Conservation (phyloP, 805 yeast species). For the Metschnikowia drakensbergensis region DNA sequence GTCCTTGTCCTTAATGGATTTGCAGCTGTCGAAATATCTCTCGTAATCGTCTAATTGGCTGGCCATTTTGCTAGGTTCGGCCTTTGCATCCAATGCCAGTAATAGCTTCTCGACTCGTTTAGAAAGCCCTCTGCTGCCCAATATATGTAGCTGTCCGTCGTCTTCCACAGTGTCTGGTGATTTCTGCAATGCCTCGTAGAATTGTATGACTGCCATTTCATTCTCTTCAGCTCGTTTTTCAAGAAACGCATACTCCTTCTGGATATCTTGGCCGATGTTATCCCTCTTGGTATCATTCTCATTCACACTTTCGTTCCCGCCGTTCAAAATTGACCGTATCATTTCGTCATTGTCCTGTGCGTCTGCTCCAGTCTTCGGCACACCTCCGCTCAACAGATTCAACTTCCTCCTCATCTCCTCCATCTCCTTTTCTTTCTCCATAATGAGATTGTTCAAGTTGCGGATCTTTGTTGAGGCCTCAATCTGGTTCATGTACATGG, state of each 20-base stretch:
- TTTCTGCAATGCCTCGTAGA: slow-evolving; percentile 3
- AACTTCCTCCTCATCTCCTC: background rate
- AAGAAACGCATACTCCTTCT: background rate
- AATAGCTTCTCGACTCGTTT: slow-evolving; percentile 1
- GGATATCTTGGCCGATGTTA: too few species aligned
- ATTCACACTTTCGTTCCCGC: background rate
- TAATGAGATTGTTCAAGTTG: background rate
- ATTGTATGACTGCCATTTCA: background rate
- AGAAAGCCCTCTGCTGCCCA: background rate
- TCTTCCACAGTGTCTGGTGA: slow-evolving; percentile 1
- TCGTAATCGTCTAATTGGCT: slow-evolving; percentile 5
- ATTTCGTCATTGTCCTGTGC: background rate
- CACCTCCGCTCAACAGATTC: background rate
- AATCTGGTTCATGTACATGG: background rate
- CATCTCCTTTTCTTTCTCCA: slow-evolving; percentile 1
- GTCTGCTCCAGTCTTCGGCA: background rate
- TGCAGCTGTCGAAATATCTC: slow-evolving; percentile 1
- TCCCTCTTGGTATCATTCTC: background rate
- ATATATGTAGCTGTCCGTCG: background rate
- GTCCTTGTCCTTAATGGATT: background rate
- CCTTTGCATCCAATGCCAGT: slow-evolving; percentile 1
- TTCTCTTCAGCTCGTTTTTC: background rate
- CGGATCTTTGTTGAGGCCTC: slow-evolving; percentile 1
- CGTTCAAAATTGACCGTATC: background rate
- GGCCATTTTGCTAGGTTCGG: background rate